Evolutionary conservation across 2,329 filamentous ascomycete species (phyloP).

Genomic region (Diaporthe sp.): DNA sequence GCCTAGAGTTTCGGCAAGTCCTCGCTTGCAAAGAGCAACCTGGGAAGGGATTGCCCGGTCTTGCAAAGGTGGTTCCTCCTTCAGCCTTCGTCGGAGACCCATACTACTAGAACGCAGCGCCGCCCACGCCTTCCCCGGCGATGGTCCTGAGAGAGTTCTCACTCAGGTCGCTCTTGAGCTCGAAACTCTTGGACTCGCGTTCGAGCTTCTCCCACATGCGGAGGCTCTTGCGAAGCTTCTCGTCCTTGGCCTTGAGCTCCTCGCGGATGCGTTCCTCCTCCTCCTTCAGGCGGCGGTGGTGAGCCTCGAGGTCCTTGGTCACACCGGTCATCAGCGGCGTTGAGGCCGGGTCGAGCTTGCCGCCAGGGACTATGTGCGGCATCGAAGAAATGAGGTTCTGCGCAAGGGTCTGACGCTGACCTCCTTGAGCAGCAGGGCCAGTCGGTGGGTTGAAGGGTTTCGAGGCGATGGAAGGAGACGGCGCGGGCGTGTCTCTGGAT

Average conservation of each 20-base stretch:
- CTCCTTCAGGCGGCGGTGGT: slow-evolving; percentile 67
- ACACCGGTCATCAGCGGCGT: slow-evolving; percentile 62
- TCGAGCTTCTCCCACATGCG: slow-evolving; percentile 68
- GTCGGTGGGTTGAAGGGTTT: slow-evolving; percentile 72
- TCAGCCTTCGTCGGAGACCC: not conserved
- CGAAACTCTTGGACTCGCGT: slow-evolving; percentile 67
- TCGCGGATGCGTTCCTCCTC: slow-evolving; percentile 71
- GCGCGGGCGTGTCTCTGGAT: slow-evolving; percentile 49
- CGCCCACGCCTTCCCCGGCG: slow-evolving; percentile 68
- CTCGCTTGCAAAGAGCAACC: not conserved
- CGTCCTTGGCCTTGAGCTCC: slow-evolving; percentile 67
- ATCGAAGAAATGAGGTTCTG: slow-evolving; percentile 67
- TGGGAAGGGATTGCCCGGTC: not conserved
- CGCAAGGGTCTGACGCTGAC: slow-evolving; percentile 60
- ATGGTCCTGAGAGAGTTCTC: slow-evolving; percentile 70
- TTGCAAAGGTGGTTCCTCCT: not conserved
- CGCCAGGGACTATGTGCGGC: slow-evolving; percentile 66
- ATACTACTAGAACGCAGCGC: slow-evolving; percentile 64
- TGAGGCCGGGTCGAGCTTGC: slow-evolving; percentile 65
- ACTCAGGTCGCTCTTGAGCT: slow-evolving; percentile 69
- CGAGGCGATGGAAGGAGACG: slow-evolving; percentile 52
- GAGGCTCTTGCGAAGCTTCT: slow-evolving; percentile 66
- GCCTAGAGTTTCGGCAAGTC: not conserved
- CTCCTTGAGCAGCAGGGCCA: slow-evolving; percentile 61
- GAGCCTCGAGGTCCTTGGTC: slow-evolving; percentile 67